Evolutionary conservation across 2,329 filamentous ascomycete genomes (phyloP).

Genomic region (Penicillium sp.): DNA sequence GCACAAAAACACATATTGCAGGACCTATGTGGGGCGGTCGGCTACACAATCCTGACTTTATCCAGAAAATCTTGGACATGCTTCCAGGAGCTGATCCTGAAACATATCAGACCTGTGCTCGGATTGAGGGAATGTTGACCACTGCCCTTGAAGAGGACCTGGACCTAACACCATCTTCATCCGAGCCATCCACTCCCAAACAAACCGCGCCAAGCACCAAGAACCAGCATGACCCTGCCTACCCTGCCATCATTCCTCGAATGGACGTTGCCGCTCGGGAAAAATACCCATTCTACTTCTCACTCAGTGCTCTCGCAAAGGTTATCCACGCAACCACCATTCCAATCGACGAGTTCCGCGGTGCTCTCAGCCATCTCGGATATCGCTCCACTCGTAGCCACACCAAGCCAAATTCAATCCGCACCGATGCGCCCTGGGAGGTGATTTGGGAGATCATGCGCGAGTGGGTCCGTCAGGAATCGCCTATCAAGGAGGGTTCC

Average conservation of each 20-base stretch:
- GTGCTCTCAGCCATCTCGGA: constrained; percentile 76
- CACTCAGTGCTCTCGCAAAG: constrained; percentile 71
- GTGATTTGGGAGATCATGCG: constrained; percentile 91
- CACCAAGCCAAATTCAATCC: constrained; percentile 83
- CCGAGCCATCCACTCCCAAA: constrained; percentile 7
- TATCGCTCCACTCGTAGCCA: constrained; percentile 85
- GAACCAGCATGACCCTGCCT: constrained; percentile 11
- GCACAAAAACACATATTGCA: constrained; percentile 78
- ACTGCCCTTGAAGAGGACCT: constrained; percentile 77
- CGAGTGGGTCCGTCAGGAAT: constrained; percentile 82
- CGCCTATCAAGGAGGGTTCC: constrained; percentile 71
- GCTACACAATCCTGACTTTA: constrained; percentile 79
- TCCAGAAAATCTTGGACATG: constrained; percentile 72
- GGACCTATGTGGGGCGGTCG: constrained; percentile 95
- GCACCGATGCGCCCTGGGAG: constrained; percentile 88
- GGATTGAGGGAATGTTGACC: constrained; percentile 88
- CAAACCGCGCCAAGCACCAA: neutral
- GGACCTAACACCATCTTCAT: constrained; percentile 22
- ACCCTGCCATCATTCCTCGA: constrained; percentile 44
- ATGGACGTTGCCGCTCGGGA: constrained; percentile 66
- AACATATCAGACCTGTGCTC: constrained; percentile 74
- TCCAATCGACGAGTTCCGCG: constrained; percentile 73
- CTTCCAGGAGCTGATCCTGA: constrained; percentile 66
- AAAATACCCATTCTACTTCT: constrained; percentile 81
- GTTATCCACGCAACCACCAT: constrained; percentile 78